Base-by-base conservation (phyloP, 2,329 filamentous ascomycete species). In the Chaetothyriales sp. region DNA sequence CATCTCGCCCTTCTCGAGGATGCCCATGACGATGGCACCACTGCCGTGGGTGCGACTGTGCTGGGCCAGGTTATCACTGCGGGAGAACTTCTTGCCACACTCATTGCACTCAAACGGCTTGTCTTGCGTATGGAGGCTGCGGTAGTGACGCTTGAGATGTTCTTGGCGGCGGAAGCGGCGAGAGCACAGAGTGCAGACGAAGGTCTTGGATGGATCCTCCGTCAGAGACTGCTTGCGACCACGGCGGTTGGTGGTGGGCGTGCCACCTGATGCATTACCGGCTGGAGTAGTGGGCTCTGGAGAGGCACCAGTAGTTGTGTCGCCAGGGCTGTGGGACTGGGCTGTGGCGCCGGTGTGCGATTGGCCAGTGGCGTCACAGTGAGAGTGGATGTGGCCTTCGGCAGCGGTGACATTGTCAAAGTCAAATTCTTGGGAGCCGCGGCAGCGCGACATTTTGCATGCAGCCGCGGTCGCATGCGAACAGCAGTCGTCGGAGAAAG, bases 11-110 rank as follows among this genome's bases (percentile, higher is more conserved):
- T 84, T 78, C 58, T 90, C 86, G 48, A 94, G 76, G 48, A 95
- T 78, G 63, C 87, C 86, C 84, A 97, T 90, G 64, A 94, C 83
- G 59, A 95, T 86, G 55, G 89, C 86, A 56, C 89, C 88, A 54
- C 83, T 85, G 52, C 89, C 89, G 65, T 98, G 92, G 4, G 92
- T 98, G 57, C 92, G 82, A 58, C 92, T 84, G 67, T 98, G 92
- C 72, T 98, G 92, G 20, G 89, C 86, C 15, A 98, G 80, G 75
- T 98, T 98, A 73, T 98, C 92, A 62, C 87, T 94, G 63, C 92
- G 85, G 18, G 90, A 97, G 74, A 97, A 98, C 76, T 94, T 95
- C 84, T 98, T 98, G 63, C 92, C 90, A 65, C 92, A 98, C 73
- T 98, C 90, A 60, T 82, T 80, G 77, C 92, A 98, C 73, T 94